Conservation (phyloP, 768 basidiomycete species). For the Russula compacta region DNA sequence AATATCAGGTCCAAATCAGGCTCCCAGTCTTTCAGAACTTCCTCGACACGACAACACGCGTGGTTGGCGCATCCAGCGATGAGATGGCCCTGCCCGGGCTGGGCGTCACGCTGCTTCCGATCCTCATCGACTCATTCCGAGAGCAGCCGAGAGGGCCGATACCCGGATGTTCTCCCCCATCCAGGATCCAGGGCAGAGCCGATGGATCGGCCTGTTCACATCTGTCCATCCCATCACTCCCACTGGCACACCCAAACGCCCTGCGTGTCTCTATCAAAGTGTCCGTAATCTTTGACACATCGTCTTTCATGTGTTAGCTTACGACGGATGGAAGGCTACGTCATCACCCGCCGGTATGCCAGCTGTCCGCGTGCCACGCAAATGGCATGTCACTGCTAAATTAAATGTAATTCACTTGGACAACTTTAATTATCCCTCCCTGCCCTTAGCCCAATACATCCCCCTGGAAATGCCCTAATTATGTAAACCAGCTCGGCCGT, state of each 20-base stretch:
- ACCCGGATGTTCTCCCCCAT: constrained; percentile 1
- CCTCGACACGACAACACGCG: constrained; percentile 11
- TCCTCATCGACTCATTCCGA: constrained; percentile 14
- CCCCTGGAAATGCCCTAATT: neutral
- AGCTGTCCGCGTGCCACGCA: constrained; percentile 4
- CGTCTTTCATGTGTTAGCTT: neutral
- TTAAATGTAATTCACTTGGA: constrained; percentile 1
- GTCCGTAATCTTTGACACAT: neutral
- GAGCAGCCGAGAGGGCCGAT: neutral
- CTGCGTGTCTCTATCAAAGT: neutral
- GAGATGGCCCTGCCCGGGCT: constrained; percentile 2
- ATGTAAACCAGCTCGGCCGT: constrained; percentile 1
- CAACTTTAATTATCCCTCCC: constrained; percentile 14
- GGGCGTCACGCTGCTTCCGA: constrained; percentile 9
- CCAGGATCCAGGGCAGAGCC: neutral
- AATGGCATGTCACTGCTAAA: neutral
- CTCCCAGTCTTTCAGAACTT: constrained; percentile 7
- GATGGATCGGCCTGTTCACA: constrained; percentile 3
- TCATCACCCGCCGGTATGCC: neutral
- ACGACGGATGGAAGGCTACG: no score
- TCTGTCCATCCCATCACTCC: neutral
- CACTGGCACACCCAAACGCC: neutral
- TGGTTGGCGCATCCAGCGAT: constrained; percentile 4
- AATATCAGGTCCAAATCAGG: constrained; percentile 22
- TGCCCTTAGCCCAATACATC: neutral